Evolutionary conservation across 1,284 basidiomycete species (phyloP), one percentile per base, ranked within the genome.

Genomic region (Cutaneotrichosporon cavernicola): DNA sequence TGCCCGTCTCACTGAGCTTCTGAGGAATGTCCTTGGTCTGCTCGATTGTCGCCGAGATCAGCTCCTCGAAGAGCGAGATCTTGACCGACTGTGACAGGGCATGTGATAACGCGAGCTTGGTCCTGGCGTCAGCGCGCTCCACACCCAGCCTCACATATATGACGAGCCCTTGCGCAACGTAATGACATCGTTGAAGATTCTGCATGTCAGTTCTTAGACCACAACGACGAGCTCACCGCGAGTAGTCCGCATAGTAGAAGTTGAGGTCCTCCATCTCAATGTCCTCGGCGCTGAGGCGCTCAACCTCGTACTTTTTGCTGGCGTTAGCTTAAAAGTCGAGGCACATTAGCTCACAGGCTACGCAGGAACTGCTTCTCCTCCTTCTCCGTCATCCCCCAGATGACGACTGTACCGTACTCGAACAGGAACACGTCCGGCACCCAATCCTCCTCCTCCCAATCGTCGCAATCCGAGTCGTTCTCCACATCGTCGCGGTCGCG

Each of bases 101-200:
- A 78, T 98, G 94, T 16, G 94, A 97, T 38, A 98, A 82, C 1
- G 93, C 93, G 11, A 98, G 84, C 80, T 97, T 98, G 11, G 94
- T 97, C 92, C 92, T 95, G 73, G 21, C 38, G 52, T 70, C 40
- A 70, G 68, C 5, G 4, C 7, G 21, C 9, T 7, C 38, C 11
- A 34, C 47, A n/a, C 22, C 9, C 11, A 11, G n/a, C 78, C 89
- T 73, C 73, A 93, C 94, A 98, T 97, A 79, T 96, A 97, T 66
- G 92, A 90, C 11, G 93, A 97, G 22, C 95, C 94, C 77, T 91
- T 90, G 58, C 94, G 88, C 36, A 98, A 84, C 1, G 95, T 97
- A 69, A 98, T 97, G 55, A 98, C 95, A 80, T 98, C 95, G 83
- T 98, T 97, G 81, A 96, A 98, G 77, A 97, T 97, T 71, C 92